Evolutionary conservation across 2,329 filamentous ascomycete species (phyloP).

Genomic region (Triangularia verruculosa): DNA sequence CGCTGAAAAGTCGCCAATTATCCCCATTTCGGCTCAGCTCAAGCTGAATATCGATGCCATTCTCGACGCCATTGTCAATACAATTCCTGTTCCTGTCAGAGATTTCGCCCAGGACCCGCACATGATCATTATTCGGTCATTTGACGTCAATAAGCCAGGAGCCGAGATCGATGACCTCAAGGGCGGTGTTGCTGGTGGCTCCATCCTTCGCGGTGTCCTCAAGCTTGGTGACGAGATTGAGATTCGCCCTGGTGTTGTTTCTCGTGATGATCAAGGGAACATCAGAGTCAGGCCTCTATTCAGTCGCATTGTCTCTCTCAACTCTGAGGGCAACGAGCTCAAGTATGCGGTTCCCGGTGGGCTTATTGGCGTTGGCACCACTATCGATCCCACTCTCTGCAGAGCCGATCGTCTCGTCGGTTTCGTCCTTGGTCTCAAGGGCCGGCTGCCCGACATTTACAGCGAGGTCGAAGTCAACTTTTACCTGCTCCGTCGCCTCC

Average conservation of each 20-base stretch:
- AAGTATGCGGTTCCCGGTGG: constrained; percentile 98
- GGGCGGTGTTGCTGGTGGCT: constrained; percentile 96
- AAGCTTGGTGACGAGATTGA: constrained; percentile 98
- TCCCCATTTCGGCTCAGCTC: constrained; percentile 94
- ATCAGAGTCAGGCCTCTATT: constrained; percentile 97
- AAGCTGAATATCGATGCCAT: constrained; percentile 99
- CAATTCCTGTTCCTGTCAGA: constrained; percentile 85
- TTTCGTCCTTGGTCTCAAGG: constrained; percentile 93
- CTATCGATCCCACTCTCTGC: constrained; percentile 96
- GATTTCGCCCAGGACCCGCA: constrained; percentile 91
- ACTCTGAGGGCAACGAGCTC: constrained; percentile 96
- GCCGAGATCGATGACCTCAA: constrained; percentile 98
- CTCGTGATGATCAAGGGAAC: constrained; percentile 87
- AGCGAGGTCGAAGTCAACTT: constrained; percentile 99
- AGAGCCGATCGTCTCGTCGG: constrained; percentile 98
- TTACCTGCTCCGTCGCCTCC: constrained; percentile 88
- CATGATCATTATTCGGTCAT: constrained; percentile 99
- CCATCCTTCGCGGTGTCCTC: constrained; percentile 91
- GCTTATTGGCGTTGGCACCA: constrained; percentile 95
- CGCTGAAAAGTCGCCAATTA: constrained; percentile 89
- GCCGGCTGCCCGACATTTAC: constrained; percentile 92
- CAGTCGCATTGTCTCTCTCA: constrained; percentile 89
- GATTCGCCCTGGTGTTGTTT: constrained; percentile 97
- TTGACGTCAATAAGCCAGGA: constrained; percentile 99
- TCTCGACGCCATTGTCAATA: constrained; percentile 92